Percentiles rank a stretch among this genome's conserved stretches.
Conservation (phyloP, 2,329 filamentous ascomycete genomes). For the Hypoxylon sp. region DNA sequence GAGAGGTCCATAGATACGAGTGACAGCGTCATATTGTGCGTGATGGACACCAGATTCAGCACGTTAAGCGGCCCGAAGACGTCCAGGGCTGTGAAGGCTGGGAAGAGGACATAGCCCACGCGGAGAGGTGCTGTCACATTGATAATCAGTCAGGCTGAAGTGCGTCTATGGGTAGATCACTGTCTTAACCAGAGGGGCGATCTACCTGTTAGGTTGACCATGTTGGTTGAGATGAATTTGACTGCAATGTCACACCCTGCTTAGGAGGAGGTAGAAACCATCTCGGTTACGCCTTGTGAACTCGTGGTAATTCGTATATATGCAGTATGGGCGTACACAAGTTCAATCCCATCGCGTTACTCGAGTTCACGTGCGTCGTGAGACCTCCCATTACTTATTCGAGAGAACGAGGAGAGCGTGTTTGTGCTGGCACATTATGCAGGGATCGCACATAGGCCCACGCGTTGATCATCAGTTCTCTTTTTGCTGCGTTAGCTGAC, state of each 20-base stretch:
- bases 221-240: slow-evolving; percentile 1
- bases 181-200: background rate
- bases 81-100: slow-evolving; percentile 49
- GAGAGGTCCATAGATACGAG: slow-evolving; percentile 43
- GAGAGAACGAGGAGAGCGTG: slow-evolving; percentile 7
- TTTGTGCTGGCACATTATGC: slow-evolving; percentile 25
- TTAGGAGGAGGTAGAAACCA: background rate
- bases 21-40: slow-evolving; percentile 44
- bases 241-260: background rate
- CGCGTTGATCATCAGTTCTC: slow-evolving; percentile 2
- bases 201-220: slow-evolving; percentile 39
- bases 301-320: slow-evolving; percentile 3
- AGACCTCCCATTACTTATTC: slow-evolving; percentile 7
- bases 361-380: background rate
- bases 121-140: slow-evolving; percentile 34
- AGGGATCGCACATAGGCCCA: background rate
- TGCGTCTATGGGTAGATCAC: too few relatives aligned
- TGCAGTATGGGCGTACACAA: background rate
- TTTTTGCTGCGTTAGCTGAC: background rate
- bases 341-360: slow-evolving; percentile 2
- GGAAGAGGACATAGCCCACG: slow-evolving; percentile 49
- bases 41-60: slow-evolving; percentile 47
- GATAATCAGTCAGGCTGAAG: too few relatives aligned
- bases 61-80: slow-evolving; percentile 50
- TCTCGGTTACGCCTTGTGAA: background rate